phyloP scores from a whole-genome alignment of 192 early-diverging fungal genomes.

The Chytriomyces sp. region DNA sequence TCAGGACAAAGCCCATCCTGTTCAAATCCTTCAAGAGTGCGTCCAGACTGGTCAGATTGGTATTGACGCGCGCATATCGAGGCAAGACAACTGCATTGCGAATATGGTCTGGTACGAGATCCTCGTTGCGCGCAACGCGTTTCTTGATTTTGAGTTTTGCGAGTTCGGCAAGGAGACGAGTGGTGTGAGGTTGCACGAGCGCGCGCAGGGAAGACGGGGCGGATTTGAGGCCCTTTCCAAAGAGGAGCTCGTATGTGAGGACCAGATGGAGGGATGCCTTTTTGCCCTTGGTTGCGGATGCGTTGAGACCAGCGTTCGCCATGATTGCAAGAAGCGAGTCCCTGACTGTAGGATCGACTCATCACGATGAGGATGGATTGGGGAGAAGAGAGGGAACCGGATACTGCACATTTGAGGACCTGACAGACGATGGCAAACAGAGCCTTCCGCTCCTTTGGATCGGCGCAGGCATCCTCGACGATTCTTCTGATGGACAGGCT shows the following conservation, averaged over 20 bases:
- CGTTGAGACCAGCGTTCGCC: background rate
- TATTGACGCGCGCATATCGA: conserved; percentile 88
- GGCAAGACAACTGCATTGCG: conserved; percentile 66
- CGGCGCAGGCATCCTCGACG: background rate
- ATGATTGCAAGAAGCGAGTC: conserved; percentile 9
- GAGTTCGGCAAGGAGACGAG: conserved; percentile 73
- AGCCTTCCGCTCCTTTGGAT: conserved; percentile 20
- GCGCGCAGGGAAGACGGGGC: conserved; percentile 59
- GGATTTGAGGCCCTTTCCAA: conserved; percentile 69
- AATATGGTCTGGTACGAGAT: conserved; percentile 67
- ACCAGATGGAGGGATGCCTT: conserved; percentile 36
- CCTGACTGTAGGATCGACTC: background rate
- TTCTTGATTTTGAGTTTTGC: conserved; percentile 75
- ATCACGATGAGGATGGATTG: background rate
- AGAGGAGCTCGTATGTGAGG: conserved; percentile 85
- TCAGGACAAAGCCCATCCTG: conserved; percentile 58
- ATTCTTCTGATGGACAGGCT: conserved; percentile 13
- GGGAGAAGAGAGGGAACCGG: background rate
- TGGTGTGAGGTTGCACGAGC: conserved; percentile 68
- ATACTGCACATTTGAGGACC: conserved; percentile 6
- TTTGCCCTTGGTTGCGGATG: conserved; percentile 23
- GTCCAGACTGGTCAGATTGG: conserved; percentile 70
- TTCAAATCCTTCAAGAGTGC: conserved; percentile 65
- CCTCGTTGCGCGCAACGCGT: conserved; percentile 64
- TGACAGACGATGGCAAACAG: conserved; percentile 28